Evolutionary conservation across 257 asterid genomes (phyloP).

Genomic region (Nicotiana undulata): DNA sequence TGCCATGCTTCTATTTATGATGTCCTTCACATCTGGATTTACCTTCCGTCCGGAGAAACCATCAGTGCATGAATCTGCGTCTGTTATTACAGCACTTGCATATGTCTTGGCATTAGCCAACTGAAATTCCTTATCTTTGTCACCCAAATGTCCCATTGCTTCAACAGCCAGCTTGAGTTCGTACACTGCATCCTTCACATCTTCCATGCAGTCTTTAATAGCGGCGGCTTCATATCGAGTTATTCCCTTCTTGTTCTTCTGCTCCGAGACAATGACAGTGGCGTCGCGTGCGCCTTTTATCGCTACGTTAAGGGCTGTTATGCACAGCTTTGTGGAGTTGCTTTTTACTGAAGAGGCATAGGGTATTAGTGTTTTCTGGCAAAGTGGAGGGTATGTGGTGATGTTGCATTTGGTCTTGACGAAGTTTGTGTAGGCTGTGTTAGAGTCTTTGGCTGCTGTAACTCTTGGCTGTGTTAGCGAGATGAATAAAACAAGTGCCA

Average conservation of each 20-base stretch:
- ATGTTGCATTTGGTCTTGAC: constrained; percentile 33
- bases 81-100: constrained; percentile 75
- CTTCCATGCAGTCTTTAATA: constrained; percentile 51
- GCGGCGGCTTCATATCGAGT: constrained; percentile 23
- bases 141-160: constrained; percentile 38
- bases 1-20: constrained; percentile 23
- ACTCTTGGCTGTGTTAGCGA: not conserved
- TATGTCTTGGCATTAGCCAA: constrained; percentile 69
- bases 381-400: constrained; percentile 49
- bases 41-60: constrained; percentile 28
- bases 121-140: constrained; percentile 36
- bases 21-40: constrained; percentile 20
- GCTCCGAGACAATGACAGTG: constrained; percentile 18
- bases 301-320: constrained; percentile 42
- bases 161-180: constrained; percentile 41
- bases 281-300: constrained; percentile 32
- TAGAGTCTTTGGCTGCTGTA: constrained; percentile 6
- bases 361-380: constrained; percentile 46
- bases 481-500: constrained; percentile 6
- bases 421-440: constrained; percentile 22
- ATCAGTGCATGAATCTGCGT: constrained; percentile 60
- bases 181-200: constrained; percentile 43
- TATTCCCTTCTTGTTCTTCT: constrained; percentile 25
- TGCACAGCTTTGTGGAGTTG: constrained; percentile 39
- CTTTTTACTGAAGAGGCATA: constrained; percentile 37